Evolutionary conservation across 202 grass and related monocot genomes (phyloP), one percentile per base, ranked within the genome.

Genomic region (Musa balbisiana): DNA sequence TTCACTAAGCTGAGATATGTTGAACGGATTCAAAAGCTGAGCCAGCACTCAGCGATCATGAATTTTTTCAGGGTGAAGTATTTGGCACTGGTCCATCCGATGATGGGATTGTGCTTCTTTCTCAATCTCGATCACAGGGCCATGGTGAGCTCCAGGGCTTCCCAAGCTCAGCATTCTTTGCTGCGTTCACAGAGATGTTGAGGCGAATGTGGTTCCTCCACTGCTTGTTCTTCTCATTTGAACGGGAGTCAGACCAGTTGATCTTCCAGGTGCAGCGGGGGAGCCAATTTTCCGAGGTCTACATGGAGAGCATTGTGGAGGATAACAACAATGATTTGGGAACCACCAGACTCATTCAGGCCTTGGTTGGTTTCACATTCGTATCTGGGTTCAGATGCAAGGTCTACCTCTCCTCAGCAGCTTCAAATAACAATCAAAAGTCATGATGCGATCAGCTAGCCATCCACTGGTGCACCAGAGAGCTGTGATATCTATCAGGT

Each of bases 151-250:
- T 23, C 33, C 33, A 43, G 33, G 33, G 4, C 33, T 43, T 43
- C 33, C 33, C 33, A 43, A 80, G 51, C 49, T 77, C 79, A 5
- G 63, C 80, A 24, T 98, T 91, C 84, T 71, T 85, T 64, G 62
- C 54, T 1, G 74, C 76, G 9, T 91, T 97, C 67, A 77, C 79
- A 1, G 90, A 92, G 81, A 90, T 98, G 94, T 88, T 85, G 15
- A 78, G 90, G 23, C 73, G 88, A 55, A 83, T 98, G 43, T 98
- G 91, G 94, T 75, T 88, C 49, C 87, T 98, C 79, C 88, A 98
- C 62, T 92, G 88, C 73, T 79, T 98, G 16, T 90, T 92, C 77
- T 86, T 81, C 87, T 77, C 87, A 2, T 90, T 92, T 50, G 82
- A 82, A 25, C 3, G 3, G 33, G 3, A 43, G 3, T 43, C 33